Percentiles rank a stretch among this genome's conserved stretches.
Conservation (phyloP, 169 alveolate species). For the Eimeria maxima region DNA sequence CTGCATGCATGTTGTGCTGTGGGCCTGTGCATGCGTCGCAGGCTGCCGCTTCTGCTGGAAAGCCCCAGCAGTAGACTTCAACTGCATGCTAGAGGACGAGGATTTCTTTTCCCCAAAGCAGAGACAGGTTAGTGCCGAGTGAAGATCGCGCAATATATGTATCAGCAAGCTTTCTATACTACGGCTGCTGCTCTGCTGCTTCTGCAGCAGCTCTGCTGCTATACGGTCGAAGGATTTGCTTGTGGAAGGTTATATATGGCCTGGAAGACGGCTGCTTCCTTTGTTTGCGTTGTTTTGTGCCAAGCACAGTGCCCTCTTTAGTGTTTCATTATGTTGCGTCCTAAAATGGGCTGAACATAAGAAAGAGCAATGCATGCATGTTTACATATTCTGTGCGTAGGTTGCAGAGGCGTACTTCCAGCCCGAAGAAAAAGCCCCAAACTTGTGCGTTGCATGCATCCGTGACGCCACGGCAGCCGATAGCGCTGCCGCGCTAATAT, state of each 20-base stretch:
- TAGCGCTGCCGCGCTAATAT: slow-evolving; percentile 2
- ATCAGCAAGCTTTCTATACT: background rate
- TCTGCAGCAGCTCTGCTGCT: background rate
- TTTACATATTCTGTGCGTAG: background rate
- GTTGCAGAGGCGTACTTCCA: background rate
- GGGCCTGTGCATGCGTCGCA: slow-evolving; percentile 12
- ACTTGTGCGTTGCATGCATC: slow-evolving; percentile 4
- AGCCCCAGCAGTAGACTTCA: slow-evolving; percentile 14
- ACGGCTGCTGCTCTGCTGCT: background rate
- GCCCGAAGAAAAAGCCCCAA: background rate
- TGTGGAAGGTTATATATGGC: background rate
- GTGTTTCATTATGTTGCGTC: too few relatives aligned
- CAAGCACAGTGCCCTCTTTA: too few relatives aligned
- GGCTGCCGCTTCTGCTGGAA: slow-evolving; percentile 47
- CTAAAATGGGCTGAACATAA: too few relatives aligned
- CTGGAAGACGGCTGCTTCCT: background rate
- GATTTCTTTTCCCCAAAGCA: background rate
- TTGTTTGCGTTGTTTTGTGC: background rate
- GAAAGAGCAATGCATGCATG: background rate
- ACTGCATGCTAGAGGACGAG: background rate
- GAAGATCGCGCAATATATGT: background rate
- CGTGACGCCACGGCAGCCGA: slow-evolving; percentile 33
- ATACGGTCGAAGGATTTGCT: background rate
- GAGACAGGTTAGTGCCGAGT: background rate
- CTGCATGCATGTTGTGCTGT: background rate